Evolutionary conservation across 805 yeast species (phyloP).

Genomic region (Schwanniomyces polymorphus): DNA sequence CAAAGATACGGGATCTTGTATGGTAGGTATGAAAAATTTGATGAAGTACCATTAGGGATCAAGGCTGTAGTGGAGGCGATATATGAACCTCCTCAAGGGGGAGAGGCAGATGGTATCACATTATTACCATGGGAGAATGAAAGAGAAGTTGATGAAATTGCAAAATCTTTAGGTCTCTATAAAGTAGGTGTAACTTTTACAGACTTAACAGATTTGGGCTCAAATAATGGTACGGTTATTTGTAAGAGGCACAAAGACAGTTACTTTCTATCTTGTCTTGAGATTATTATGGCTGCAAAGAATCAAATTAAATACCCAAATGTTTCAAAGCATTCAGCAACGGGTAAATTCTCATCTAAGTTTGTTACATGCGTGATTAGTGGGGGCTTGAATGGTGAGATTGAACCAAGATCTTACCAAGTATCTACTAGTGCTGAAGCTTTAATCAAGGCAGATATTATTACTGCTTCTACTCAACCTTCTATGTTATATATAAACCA

Average conservation of each 20-base stretch:
- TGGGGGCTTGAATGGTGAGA: conserved; percentile 86
- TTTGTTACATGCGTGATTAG: conserved; percentile 91
- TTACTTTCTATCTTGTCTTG: conserved; percentile 86
- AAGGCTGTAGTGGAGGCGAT: conserved; percentile 94
- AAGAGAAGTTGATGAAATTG: conserved; percentile 51
- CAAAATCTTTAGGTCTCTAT: conserved; percentile 57
- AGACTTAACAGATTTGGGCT: conserved; percentile 85
- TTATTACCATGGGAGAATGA: conserved; percentile 58
- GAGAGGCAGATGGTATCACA: conserved; percentile 82
- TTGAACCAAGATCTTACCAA: conserved; percentile 89
- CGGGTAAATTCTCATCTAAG: conserved; percentile 76
- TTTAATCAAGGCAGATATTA: conserved; percentile 79
- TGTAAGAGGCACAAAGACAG: conserved; percentile 93
- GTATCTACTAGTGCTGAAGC: conserved; percentile 88
- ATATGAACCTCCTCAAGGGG: conserved; percentile 88
- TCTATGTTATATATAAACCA: conserved; percentile 78
- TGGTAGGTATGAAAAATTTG: conserved; percentile 78
- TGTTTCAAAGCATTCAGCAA: conserved; percentile 58
- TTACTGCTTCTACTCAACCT: conserved; percentile 88
- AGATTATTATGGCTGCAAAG: conserved; percentile 77
- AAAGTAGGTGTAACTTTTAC: conserved; percentile 87
- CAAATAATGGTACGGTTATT: conserved; percentile 82
- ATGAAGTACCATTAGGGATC: conserved; percentile 86
- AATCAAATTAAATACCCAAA: conserved; percentile 70
- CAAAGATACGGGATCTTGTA: conserved; percentile 86